Conservation (phyloP, 2,329 filamentous ascomycete genomes). For the Pestalotiopsis sp. region DNA sequence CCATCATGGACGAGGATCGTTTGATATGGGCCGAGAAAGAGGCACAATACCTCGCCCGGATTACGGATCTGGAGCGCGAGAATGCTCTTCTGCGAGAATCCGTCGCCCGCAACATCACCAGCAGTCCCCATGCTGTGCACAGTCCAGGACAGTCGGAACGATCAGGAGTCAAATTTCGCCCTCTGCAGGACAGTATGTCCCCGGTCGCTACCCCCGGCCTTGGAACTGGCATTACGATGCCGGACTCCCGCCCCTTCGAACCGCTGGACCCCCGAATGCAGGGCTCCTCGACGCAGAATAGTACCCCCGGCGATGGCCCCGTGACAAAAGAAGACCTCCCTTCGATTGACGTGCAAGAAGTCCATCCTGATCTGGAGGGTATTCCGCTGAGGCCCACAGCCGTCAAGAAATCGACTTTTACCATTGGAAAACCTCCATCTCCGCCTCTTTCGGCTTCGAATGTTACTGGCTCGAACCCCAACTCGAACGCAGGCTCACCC, state of each 20-base stretch:
- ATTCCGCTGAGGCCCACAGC: slow-evolving; percentile 59
- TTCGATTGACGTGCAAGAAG: slow-evolving; percentile 60
- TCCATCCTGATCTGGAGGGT: slow-evolving; percentile 63
- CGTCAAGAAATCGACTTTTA: slow-evolving; percentile 55
- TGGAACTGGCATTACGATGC: slow-evolving; percentile 29
- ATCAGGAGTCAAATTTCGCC: slow-evolving; percentile 21
- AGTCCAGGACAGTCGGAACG: slow-evolving; percentile 15
- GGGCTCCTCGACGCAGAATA: slow-evolving; percentile 33
- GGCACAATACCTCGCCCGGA: slow-evolving; percentile 16
- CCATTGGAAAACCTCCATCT: slow-evolving; percentile 32
- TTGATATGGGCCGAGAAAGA: slow-evolving; percentile 50
- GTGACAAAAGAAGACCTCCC: slow-evolving; percentile 40
- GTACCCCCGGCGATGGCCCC: slow-evolving; percentile 14
- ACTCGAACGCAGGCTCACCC: slow-evolving; percentile 28
- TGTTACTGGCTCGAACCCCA: slow-evolving; percentile 29
- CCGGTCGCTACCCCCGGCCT: slow-evolving; percentile 24
- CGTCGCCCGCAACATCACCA: background rate
- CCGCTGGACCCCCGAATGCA: slow-evolving; percentile 50
- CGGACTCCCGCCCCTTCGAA: slow-evolving; percentile 40
- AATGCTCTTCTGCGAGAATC: slow-evolving; percentile 7
- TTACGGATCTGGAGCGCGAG: slow-evolving; percentile 28
- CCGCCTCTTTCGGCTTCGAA: slow-evolving; percentile 29
- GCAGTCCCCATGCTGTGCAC: slow-evolving; percentile 14
- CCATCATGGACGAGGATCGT: slow-evolving; percentile 55
- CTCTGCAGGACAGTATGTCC: slow-evolving; percentile 22